Evolutionary conservation across 1,284 basidiomycete species (phyloP), one percentile per base, ranked within the genome.

Genomic region (Puccinia triticina): DNA sequence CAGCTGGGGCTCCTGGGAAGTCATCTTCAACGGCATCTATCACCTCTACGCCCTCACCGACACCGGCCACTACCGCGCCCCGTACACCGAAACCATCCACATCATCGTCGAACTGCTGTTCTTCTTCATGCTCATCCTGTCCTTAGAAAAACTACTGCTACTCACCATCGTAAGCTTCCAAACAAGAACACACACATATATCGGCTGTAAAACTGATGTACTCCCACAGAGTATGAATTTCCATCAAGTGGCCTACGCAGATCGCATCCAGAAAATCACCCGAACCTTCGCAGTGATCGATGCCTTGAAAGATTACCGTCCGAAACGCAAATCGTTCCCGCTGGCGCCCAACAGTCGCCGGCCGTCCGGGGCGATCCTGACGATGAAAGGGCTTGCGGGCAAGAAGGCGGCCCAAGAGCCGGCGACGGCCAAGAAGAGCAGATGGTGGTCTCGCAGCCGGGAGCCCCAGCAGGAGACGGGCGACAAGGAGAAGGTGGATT

Each of bases 241-340:
- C 88, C 93, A 94, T 86, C 90, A 89, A 67, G 91, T 90, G 11
- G 93, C 93, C 18, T 94, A 91, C 85, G 90, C 90, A 83, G 93
- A 94, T 53, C 92, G 93, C 77, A 88, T 93, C 21, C 89, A 90
- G 14, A 87, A 88, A 29, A 89, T 93, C 1, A 88, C 89, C 69
- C 87, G 89, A 74, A 88, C 91, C 2, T 89, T 93, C 34, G 86
- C 87, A 29, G 90, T 91, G 50, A 90, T 94, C 82, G 93, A 94
- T 87, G 89, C 89, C 84, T 89, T 94, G 48, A 90, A 92, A 59
- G 88, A 90, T 83, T 92, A 92, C 87, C 90, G 90, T 55, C 93
- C 93, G n/a, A 92, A 91, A 83, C 84, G 86, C 14, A 83, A 83
- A 76, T 66, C 76, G 11, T 64, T 75, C 21, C 77, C 77, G 8